Base-by-base conservation (phyloP, 208 protist species). In the Leishmania major region DNA sequence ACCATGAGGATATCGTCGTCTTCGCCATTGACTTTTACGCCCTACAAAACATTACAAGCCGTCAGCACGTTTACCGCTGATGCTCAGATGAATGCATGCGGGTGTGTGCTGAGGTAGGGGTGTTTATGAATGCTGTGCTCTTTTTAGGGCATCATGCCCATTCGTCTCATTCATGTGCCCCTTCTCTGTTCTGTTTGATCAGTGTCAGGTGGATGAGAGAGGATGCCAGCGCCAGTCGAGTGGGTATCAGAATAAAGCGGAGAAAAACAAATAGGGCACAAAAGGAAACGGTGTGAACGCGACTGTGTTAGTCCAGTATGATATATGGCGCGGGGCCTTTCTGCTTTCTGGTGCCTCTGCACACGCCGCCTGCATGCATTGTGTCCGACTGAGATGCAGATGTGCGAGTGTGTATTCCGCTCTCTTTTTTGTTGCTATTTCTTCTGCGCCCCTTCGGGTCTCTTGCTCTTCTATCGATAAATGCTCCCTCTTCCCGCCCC, bases 391-490 rank as follows among this genome's bases (percentile, higher is more conserved):
- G 37, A 69, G 17, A 31, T 57, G 11, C 47, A 82, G 8, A 51
- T 55, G 49, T 37, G 69, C 47, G 37, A 17, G 43, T 77, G 51
- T 84, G 8, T 49, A n/a, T 78, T 67, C 47, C 31, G 31, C 31
- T 47, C 45, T 74, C 45, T 19, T 15, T 81, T 74, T 37, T 28
- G 11, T 73, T 79, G 55, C 31, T 72, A 51, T 76, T 74, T 19
- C 17, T 35, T 74, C 70, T 74, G 70, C 47, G 28, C 3, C 1
- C 13, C 10, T n/a, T 74, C 51, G 60, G n/a, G 28, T 25, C 45
- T 25, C 64, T 19, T 80, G 10, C 60, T 49, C 22, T 28, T 55
- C 45, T 25, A 73, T 43, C 15, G n/a, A 72, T n/a, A 47, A 35
- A 53, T 53, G 45, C 35, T 31, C 11, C 70, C 40, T 47, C 22